phyloP scores from a whole-genome alignment of 2,329 filamentous ascomycete genomes.

The Colletotrichum limetticola region DNA sequence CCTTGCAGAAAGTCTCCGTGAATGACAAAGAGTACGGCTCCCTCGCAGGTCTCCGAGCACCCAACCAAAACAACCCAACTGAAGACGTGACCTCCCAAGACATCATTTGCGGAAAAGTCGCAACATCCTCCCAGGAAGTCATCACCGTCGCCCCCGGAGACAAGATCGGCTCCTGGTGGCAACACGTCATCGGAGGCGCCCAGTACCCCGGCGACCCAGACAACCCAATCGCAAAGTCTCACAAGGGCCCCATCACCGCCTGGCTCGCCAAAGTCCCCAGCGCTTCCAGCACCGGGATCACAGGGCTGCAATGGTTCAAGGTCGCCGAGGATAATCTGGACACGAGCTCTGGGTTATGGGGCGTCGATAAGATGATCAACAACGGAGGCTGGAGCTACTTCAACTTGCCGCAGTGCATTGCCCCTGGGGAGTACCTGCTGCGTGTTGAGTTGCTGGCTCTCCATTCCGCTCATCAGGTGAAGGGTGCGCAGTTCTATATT shows the following conservation, averaged over 20 bases:
- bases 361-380: conserved; percentile 56
- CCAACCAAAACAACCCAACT: conserved; percentile 60
- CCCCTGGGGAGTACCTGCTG: conserved; percentile 65
- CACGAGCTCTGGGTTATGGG: conserved; percentile 56
- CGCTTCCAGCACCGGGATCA: conserved; percentile 54
- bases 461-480: conserved; percentile 56
- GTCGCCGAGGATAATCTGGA: conserved; percentile 62
- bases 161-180: conserved; percentile 62
- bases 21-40: conserved; percentile 31
- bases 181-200: conserved; percentile 64
- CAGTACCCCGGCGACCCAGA: conserved; percentile 60
- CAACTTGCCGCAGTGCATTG: conserved; percentile 60
- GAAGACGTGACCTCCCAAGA: conserved; percentile 59
- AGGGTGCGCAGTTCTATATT: conserved; percentile 63
- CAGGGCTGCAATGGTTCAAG: conserved; percentile 43
- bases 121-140: conserved; percentile 52
- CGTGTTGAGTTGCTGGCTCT: conserved; percentile 65
- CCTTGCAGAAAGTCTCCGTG: conserved; percentile 23
- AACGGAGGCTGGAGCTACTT: conserved; percentile 59
- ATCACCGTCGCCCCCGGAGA: conserved; percentile 62
- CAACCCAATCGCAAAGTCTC: conserved; percentile 64
- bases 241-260: conserved; percentile 65
- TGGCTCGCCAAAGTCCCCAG: conserved; percentile 65
- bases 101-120: conserved; percentile 61
- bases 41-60: conserved; percentile 27